These are phyloP conservation scores for Metarhizium rileyi DNA, from an alignment of 2,329 filamentous ascomycete genomes.

Conservation along the genomic window DNA sequence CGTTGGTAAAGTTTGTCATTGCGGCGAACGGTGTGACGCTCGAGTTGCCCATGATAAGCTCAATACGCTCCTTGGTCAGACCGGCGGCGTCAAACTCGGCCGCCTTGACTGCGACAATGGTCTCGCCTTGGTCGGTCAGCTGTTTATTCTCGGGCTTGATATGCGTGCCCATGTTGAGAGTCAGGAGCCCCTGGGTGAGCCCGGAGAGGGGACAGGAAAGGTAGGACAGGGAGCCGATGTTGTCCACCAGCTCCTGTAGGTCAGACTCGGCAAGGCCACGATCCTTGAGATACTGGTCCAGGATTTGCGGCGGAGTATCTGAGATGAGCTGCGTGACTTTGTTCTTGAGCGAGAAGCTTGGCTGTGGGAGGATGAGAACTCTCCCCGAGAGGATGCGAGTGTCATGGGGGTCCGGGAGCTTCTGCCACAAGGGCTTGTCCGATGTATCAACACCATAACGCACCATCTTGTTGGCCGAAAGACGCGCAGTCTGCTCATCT, in stretches of 20 bases:
- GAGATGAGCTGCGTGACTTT: slow-evolving; percentile 25
- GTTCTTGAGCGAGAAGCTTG: slow-evolving; percentile 21
- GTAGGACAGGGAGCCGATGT: slow-evolving; percentile 8
- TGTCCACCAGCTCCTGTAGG: neutral
- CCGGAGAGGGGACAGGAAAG: slow-evolving; percentile 24
- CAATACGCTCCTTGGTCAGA: slow-evolving; percentile 10
- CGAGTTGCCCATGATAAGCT: slow-evolving; percentile 14
- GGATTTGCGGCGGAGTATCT: slow-evolving; percentile 14
- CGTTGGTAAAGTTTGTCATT: slow-evolving; percentile 13
- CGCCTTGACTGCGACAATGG: neutral
- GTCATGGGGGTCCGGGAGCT: slow-evolving; percentile 7
- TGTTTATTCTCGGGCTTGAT: slow-evolving; percentile 24
- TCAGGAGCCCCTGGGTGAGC: slow-evolving; percentile 22
- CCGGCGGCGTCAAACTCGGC: slow-evolving; percentile 12
- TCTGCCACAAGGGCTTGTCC: neutral
- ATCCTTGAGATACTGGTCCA: slow-evolving; percentile 11
- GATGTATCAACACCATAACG: slow-evolving; percentile 7
- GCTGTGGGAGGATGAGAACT: slow-evolving; percentile 30
- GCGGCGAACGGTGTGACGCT: slow-evolving; percentile 27
- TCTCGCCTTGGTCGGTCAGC: neutral
- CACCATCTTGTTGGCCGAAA: slow-evolving; percentile 3
- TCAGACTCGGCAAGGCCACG: neutral
- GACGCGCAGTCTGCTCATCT: slow-evolving; percentile 12
- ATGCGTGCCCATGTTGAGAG: slow-evolving; percentile 25
- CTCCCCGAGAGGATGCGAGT: slow-evolving; percentile 24